Conservation (phyloP, 352 stramenopile genomes). For the Globisporangium sylvaticum region DNA sequence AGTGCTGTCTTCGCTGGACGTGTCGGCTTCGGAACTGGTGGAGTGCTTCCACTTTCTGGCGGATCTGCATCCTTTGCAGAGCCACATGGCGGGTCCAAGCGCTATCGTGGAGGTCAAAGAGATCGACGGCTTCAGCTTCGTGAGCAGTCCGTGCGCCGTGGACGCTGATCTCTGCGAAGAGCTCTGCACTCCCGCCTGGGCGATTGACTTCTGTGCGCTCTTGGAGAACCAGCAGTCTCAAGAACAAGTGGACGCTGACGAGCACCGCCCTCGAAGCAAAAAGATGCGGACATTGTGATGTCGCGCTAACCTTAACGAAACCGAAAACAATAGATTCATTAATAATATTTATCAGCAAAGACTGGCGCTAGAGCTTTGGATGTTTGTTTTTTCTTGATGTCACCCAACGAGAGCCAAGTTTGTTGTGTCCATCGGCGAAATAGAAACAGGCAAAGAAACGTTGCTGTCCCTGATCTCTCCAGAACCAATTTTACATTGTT, state of each 20-base stretch:
- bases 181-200: slow-evolving; percentile 1
- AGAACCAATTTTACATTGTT: too few relatives aligned
- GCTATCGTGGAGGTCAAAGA: slow-evolving; percentile 11
- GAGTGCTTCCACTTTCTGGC: slow-evolving; percentile 11
- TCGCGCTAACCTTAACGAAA: not conserved
- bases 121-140: slow-evolving; percentile 5
- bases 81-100: not conserved
- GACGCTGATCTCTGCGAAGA: slow-evolving; percentile 8
- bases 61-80: slow-evolving; percentile 1
- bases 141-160: slow-evolving; percentile 9
- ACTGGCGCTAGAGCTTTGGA: not conserved
- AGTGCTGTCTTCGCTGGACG: not conserved
- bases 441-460: too few relatives aligned
- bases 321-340: not conserved
- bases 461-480: too few relatives aligned
- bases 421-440: too few relatives aligned
- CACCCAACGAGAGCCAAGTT: not conserved
- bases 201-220: slow-evolving; percentile 7
- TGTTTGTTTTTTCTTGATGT: not conserved
- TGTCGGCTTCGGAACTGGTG: slow-evolving; percentile 3
- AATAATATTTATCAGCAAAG: slow-evolving; percentile 3
- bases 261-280: not conserved
- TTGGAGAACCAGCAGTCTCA: not conserved
- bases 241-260: not conserved
- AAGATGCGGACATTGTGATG: not conserved